Evolutionary conservation across 208 protist genomes (phyloP).

Genomic region (Herpetomonas tarakana): DNA sequence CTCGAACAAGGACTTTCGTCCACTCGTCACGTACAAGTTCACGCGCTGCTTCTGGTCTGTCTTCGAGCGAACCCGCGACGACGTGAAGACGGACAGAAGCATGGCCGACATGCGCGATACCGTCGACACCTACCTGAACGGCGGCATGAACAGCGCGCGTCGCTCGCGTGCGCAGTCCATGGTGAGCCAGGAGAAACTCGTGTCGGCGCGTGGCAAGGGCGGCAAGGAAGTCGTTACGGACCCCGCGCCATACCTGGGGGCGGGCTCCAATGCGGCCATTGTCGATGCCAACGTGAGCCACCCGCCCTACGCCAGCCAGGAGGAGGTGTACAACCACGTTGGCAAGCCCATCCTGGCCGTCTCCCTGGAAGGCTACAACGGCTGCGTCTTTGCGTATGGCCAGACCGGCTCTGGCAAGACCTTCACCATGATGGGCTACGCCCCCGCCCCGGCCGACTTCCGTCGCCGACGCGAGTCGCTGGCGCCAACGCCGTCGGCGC

Average conservation of each 20-base stretch:
- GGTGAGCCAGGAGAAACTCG: slow-evolving; percentile 3
- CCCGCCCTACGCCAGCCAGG: slow-evolving; percentile 71
- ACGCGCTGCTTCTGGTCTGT: slow-evolving; percentile 84
- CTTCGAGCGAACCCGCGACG: slow-evolving; percentile 21
- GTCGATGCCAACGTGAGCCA: slow-evolving; percentile 45
- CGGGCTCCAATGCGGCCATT: slow-evolving; percentile 53
- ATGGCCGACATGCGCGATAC: slow-evolving; percentile 6
- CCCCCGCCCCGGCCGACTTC: slow-evolving; percentile 27
- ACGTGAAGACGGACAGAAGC: background rate
- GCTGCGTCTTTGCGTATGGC: slow-evolving; percentile 89
- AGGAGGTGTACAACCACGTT: slow-evolving; percentile 68
- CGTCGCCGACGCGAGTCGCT: slow-evolving; percentile 17
- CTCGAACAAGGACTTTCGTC: slow-evolving; percentile 54
- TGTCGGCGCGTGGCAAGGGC: background rate
- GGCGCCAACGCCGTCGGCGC: slow-evolving; percentile 9
- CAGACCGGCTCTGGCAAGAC: slow-evolving; percentile 92
- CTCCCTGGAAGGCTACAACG: slow-evolving; percentile 84
- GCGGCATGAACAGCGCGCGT: slow-evolving; percentile 40
- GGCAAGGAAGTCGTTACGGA: background rate
- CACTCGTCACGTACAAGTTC: slow-evolving; percentile 67
- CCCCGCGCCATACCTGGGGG: slow-evolving; percentile 17
- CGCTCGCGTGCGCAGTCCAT: slow-evolving; percentile 29
- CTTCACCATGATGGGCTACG: slow-evolving; percentile 91
- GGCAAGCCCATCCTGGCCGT: slow-evolving; percentile 70
- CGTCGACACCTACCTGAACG: slow-evolving; percentile 40